A percentile compares a stretch with the other conserved stretches of the same genome.
Evolutionary conservation across 176 grass and related monocot genomes (phyloP).

Genomic region (Lolium multiflorum): DNA sequence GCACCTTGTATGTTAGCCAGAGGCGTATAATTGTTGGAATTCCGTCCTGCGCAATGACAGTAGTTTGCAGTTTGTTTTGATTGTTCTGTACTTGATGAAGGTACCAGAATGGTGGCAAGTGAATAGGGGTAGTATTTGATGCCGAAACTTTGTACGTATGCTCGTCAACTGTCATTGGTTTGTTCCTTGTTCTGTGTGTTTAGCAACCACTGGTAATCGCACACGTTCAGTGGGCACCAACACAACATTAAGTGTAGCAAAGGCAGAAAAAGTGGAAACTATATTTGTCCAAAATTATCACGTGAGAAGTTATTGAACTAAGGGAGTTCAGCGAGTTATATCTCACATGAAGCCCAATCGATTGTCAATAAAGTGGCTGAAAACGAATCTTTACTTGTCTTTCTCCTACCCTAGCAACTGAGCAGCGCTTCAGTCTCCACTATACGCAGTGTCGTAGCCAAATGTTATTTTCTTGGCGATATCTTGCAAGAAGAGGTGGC

Average conservation of each 20-base stretch:
- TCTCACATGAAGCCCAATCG: too few relatives aligned
- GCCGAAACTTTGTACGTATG: not conserved
- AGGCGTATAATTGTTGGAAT: not conserved
- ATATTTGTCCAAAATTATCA: not conserved
- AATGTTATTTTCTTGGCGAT: not conserved
- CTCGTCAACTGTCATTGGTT: not conserved
- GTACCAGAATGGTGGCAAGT: conserved; percentile 11
- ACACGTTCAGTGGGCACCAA: not conserved
- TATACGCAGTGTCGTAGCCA: not conserved
- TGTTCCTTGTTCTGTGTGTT: not conserved
- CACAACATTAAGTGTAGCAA: not conserved
- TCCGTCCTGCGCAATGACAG: not conserved
- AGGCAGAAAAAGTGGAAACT: not conserved
- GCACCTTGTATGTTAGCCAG: not conserved
- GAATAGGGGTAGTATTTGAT: conserved; percentile 12
- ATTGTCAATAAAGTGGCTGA: too few relatives aligned
- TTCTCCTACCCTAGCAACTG: too few relatives aligned
- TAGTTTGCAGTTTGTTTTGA: not conserved
- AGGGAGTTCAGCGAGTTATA: not conserved
- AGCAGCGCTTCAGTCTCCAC: too few relatives aligned
- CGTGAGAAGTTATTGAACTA: not conserved
- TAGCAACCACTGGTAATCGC: not conserved
- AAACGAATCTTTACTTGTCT: too few relatives aligned
- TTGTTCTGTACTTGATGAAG: not conserved
- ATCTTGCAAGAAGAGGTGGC: not conserved